Base-by-base conservation (phyloP, 2,329 filamentous ascomycete species). In the Talaromyces piceae region DNA sequence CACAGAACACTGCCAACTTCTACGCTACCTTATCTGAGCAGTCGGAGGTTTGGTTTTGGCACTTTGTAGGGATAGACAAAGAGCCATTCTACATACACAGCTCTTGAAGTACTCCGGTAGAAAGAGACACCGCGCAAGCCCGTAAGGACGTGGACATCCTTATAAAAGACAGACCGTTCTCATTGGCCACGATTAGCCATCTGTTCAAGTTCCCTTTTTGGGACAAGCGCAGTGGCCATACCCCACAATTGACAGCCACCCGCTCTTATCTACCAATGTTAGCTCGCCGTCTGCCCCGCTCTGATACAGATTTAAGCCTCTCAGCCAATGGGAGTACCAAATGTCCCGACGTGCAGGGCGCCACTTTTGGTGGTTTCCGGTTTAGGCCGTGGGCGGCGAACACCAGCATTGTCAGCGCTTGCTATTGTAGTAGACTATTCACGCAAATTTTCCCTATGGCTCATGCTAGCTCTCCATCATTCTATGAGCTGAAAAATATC, bases 171-270 rank as follows among this genome's bases (percentile, higher is more conserved):
- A n/a, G n/a, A n/a, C n/a, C n/a, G n/a, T n/a, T n/a, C n/a, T n/a
- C n/a, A n/a, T n/a, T n/a, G n/a, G n/a, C n/a, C n/a, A n/a, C n/a
- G 20, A 37, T 22, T 20, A n/a, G 5, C 5, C 37, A 26, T 53
- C 51, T 53, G 51, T 16, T 53, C 11, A 16, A 53, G 26, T 46
- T 53, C n/a, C 47, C 31, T 28, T 33, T 50, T 41, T 33, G 20
- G 20, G 12, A 23, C 28, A 37, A 48, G 50, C 8, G 27, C 23
- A 5, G 11, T 12, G 11, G 12, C 3, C 11, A 27, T 30, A 4
- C 23, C 20, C 50, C 50, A 45, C 45, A 18, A 9, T 4, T 13
- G 9, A 18, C 27, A 30, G 22, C 50, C 45, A 52, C 41, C 43
- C 28, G 16, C 2, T 37, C 1, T 37, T 9, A 16, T 37, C 4